Evolutionary conservation across 129 eudicot genomes (phyloP).

Genomic region (sunflower (Helianthus annuus)): HanXRQr2.0-SUNRISE NC_035441.2:171236335-171236834

Average conservation of each 20-base stretch:
- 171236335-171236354: background rate
- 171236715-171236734: slow-evolving; percentile 55
- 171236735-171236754: slow-evolving; percentile 57
- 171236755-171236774: slow-evolving; percentile 84
- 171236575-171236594: background rate
- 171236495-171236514: slow-evolving; percentile 18
- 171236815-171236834: slow-evolving; percentile 81
- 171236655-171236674: slow-evolving; percentile 75
- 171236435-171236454: slow-evolving; percentile 12
- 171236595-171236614: slow-evolving; percentile 59
- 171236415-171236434: slow-evolving; percentile 14
- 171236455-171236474: slow-evolving; percentile 16
- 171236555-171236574: slow-evolving; percentile 9
- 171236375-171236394: slow-evolving; percentile 5
- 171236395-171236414: slow-evolving; percentile 2
- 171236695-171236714: slow-evolving; percentile 63
- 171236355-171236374: background rate
- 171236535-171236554: slow-evolving; percentile 13
- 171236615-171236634: slow-evolving; percentile 74
- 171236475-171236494: slow-evolving; percentile 12
- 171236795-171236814: slow-evolving; percentile 77
- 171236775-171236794: slow-evolving; percentile 79
- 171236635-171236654: slow-evolving; percentile 62
- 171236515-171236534: slow-evolving; percentile 19
- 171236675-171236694: slow-evolving; percentile 61